Evolutionary conservation across 495 filamentous ascomycete genomes (phyloP), one percentile per base, ranked within the genome.

Genomic region (Penicilliopsis zonata): DNA sequence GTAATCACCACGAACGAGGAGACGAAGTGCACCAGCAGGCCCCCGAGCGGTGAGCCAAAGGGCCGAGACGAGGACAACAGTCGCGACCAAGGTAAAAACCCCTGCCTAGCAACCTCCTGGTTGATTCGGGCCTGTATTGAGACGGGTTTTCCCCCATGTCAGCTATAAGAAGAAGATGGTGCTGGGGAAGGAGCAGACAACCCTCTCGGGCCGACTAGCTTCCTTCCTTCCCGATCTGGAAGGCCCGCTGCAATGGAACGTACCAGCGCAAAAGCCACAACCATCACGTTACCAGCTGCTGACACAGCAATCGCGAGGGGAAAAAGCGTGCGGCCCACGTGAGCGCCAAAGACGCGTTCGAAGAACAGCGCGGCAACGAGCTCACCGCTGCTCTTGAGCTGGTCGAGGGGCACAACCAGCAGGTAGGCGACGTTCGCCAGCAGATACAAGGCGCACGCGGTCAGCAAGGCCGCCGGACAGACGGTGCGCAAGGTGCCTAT

Each of bases 211-310:
- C n/a, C 21, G 21, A n/a, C n/a, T n/a, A n/a, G n/a, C n/a, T n/a
- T n/a, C n/a, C n/a, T n/a, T n/a, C n/a, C n/a, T n/a, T n/a, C n/a
- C n/a, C n/a, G n/a, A n/a, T n/a, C n/a, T 9, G 12, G 7, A 4
- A 9, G n/a, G n/a, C 9, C 29, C n/a, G 7, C 8, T 14, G 16
- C n/a, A 6, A 22, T 6, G 12, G 9, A 31, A 46, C 55, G 30
- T 57, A 78, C 74, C 39, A 73, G 37, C 5, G 70, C 55, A 48
- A 80, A 85, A 5, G 78, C 80, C 5, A 82, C 78, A 1, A 83
- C 78, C 76, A 86, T 82, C 2, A 85, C 76, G 47, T 85, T 85
- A 0, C 80, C 80, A 1, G 67, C 71, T 0, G 75, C 79, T 0
- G 75, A 80, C 10, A 76, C 54, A 0, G 78, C 79, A 30, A 86